Conservation (phyloP, 805 yeast species). For the Tanozyma kutaoensis region DNA sequence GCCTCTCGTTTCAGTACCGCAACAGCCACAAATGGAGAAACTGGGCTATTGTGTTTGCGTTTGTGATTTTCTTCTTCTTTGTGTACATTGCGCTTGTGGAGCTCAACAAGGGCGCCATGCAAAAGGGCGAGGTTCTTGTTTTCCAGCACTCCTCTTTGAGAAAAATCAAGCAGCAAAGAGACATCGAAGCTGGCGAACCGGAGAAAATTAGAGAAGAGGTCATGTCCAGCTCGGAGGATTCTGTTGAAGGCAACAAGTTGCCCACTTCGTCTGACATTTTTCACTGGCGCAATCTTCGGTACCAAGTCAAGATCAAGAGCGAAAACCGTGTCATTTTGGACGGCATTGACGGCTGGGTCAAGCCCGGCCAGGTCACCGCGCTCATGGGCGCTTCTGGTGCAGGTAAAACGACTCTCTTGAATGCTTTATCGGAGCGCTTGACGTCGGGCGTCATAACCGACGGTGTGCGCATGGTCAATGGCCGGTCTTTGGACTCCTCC, state of each 20-base stretch:
- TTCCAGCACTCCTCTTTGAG: conserved; percentile 38
- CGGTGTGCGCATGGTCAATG: conserved; percentile 54
- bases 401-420: conserved; percentile 68
- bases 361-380: conserved; percentile 60
- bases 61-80: conserved; percentile 36
- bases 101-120: conserved; percentile 45
- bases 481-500: conserved; percentile 45
- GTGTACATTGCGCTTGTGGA: conserved; percentile 45
- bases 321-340: conserved; percentile 44
- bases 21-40: conserved; percentile 48
- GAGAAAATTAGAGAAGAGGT: conserved; percentile 2
- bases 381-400: conserved; percentile 83
- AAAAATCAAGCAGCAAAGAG: conserved; percentile 28
- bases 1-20: conserved; percentile 28
- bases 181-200: conserved; percentile 7
- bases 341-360: conserved; percentile 65
- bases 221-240: background rate
- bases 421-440: conserved; percentile 60
- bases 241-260: background rate
- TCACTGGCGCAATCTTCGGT: conserved; percentile 69
- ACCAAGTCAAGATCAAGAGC: conserved; percentile 46
- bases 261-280: conserved; percentile 25
- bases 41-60: conserved; percentile 48
- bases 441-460: conserved; percentile 61
- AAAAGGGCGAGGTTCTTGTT: conserved; percentile 58